phyloP scores from a whole-genome alignment of 1,284 basidiomycete genomes.

The Violaceomyces palustris region DNA sequence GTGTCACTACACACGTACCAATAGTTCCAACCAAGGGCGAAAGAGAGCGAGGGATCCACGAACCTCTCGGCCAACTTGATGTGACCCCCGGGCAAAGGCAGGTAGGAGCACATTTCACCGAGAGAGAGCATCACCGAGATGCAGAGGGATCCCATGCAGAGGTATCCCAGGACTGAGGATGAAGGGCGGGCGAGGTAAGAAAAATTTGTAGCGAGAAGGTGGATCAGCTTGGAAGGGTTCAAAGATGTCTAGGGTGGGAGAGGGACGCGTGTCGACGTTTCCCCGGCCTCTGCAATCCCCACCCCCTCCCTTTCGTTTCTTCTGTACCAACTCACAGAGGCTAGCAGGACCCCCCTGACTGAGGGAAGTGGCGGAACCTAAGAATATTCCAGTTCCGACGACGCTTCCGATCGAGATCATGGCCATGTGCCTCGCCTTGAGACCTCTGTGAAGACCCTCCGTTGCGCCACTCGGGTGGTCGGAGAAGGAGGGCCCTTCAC shows the following conservation, averaged over 20 bases:
- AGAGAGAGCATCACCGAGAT: slow-evolving; percentile 53
- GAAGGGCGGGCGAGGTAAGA: no score
- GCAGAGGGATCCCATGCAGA: slow-evolving; percentile 46
- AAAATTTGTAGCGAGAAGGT: no score
- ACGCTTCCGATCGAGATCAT: slow-evolving; percentile 34
- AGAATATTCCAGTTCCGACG: slow-evolving; percentile 58
- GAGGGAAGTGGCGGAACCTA: slow-evolving; percentile 65
- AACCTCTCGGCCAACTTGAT: slow-evolving; percentile 74
- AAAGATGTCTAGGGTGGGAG: no score
- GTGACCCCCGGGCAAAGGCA: slow-evolving; percentile 65
- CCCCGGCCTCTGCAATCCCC: no score
- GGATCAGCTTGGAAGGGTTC: no score
- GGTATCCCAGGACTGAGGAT: slow-evolving; percentile 52
- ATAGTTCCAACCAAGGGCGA: slow-evolving; percentile 65
- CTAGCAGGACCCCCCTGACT: slow-evolving; percentile 56
- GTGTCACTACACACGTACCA: slow-evolving; percentile 20
- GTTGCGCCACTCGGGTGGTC: no score
- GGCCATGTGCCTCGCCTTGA: slow-evolving; percentile 16
- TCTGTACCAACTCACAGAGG: no score
- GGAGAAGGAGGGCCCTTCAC: neutral
- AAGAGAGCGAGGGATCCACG: slow-evolving; percentile 69
- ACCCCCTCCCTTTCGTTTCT: no score
- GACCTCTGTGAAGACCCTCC: neutral
- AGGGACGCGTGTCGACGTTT: no score
- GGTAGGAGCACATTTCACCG: slow-evolving; percentile 58